Percentiles rank a stretch among this genome's conserved stretches.
Evolutionary conservation across 2,329 filamentous ascomycete species (phyloP).

Genomic region (Colletotrichum salicis): DNA sequence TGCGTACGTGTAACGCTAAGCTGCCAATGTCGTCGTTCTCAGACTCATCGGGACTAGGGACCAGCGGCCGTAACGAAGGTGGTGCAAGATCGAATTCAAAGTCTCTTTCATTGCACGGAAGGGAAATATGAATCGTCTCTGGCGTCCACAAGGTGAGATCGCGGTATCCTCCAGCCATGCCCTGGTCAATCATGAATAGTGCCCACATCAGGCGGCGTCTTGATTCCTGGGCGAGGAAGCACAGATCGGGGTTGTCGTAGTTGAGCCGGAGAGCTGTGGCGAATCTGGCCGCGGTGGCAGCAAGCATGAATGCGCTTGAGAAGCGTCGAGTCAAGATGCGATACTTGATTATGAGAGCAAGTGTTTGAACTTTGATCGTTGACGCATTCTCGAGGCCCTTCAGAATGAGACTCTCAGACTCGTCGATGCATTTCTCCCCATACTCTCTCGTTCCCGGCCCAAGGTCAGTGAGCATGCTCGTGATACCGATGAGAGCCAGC

Average conservation of each 20-base stretch:
- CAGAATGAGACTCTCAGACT: constrained; percentile 64
- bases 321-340: constrained; percentile 57
- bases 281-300: constrained; percentile 57
- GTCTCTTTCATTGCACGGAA: constrained; percentile 57
- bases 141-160: constrained; percentile 59
- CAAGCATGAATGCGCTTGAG: constrained; percentile 59
- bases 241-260: constrained; percentile 57
- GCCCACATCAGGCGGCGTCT: constrained; percentile 61
- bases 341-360: constrained; percentile 59
- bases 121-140: constrained; percentile 56
- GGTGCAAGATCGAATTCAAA: constrained; percentile 67
- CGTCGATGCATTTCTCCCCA: constrained; percentile 64
- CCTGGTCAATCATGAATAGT: constrained; percentile 58
- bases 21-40: constrained; percentile 65
- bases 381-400: constrained; percentile 65
- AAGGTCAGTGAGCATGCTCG: constrained; percentile 65
- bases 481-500: constrained; percentile 66
- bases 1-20: constrained; percentile 65
- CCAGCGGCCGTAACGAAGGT: constrained; percentile 59
- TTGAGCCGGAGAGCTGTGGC: constrained; percentile 61
- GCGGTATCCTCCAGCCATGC: constrained; percentile 56
- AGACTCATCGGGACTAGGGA: constrained; percentile 56
- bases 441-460: constrained; percentile 63
- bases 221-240: constrained; percentile 56
- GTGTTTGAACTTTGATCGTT: constrained; percentile 60